Evolutionary conservation across 345 rosid species (phyloP), one percentile per base, ranked within the genome.

Genomic region (Moricandia arvensis): DNA sequence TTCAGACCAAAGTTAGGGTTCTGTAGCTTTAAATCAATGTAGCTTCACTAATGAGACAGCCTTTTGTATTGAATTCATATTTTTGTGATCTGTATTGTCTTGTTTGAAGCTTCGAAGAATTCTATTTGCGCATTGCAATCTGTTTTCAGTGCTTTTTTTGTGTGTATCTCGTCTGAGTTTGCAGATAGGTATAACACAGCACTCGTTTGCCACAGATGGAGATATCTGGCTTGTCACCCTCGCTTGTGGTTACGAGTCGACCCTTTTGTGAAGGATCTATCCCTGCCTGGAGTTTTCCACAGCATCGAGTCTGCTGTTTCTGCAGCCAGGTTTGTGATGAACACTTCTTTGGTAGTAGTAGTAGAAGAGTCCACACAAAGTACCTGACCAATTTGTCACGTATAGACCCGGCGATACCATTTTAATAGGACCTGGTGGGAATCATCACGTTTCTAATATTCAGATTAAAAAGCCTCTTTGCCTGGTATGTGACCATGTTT

Each of bases 101-200:
- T 51, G n/a, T 61, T 57, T 60, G 10, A 68, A 54, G 51, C 31
- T 26, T 62, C 27, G 0, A 1, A 33, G 31, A 17, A 21, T 69
- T 16, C 9, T 21, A 54, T 27, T 38, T 72, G 51, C 0, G 16
- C 6, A 15, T 67, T 30, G 31, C 57, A n/a, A 67, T 38, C 58
- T 2, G 33, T 74, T 63, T 74, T 45, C 51, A 45, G 51, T 45
- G 51, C 51, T 6, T 45, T 45, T 1, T 5, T 5, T 43, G 51
- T 41, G 45, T 38, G 45, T 81, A 73, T 73, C 83, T 80, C 66
- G 80, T 78, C 65, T 88, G 90, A 86, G 90, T 81, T 85, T 91
- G 96, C 97, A 94, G 98, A 94, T 94, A 88, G 97, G 88, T 89
- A 94, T 90, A 94, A 91, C 89, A 86, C 97, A 74, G 97, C 99